These are phyloP conservation scores for Lecanoromycetidae sp. DNA, from an alignment of 2,329 filamentous ascomycete genomes.

Conservation along the genomic window DNA sequence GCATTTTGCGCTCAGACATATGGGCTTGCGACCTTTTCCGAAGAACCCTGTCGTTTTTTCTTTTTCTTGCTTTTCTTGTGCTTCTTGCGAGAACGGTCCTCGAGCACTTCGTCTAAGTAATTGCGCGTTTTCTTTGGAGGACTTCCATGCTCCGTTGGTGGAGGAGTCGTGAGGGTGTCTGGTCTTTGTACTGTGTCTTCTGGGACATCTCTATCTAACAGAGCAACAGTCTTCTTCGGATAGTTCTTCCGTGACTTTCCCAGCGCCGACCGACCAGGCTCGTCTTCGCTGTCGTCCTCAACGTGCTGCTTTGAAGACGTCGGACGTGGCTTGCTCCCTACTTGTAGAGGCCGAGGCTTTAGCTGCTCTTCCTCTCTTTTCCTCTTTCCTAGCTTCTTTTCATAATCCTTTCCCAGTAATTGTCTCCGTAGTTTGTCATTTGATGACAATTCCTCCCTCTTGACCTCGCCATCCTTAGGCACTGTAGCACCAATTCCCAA, in stretches of 20 bases:
- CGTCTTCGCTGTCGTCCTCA: constrained; percentile 22
- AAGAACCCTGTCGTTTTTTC: neutral
- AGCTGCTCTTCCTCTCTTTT: neutral
- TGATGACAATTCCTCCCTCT: constrained; percentile 29
- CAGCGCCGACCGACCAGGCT: constrained; percentile 32
- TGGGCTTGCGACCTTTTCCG: neutral
- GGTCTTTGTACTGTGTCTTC: neutral
- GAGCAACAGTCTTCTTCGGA: neutral
- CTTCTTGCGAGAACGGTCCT: constrained; percentile 25
- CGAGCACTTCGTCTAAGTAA: constrained; percentile 44
- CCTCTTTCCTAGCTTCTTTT: constrained; percentile 26
- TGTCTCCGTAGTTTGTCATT: constrained; percentile 36
- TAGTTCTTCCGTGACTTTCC: constrained; percentile 21
- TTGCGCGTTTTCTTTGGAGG: constrained; percentile 32
- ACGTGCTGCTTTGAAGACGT: neutral
- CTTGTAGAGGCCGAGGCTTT: constrained; percentile 16
- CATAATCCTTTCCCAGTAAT: constrained; percentile 34
- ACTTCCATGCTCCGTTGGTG: constrained; percentile 12
- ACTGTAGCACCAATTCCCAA: constrained; percentile 38
- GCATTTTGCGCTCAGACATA: too few species aligned
- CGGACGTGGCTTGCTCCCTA: constrained; percentile 28
- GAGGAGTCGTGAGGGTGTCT: neutral
- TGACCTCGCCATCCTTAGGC: constrained; percentile 31
- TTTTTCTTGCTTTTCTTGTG: constrained; percentile 19
- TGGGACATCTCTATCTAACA: too few species aligned